These are phyloP conservation scores for Termitomyces titanicus DNA, from an alignment of 768 basidiomycete species.

Conservation along the genomic window DNA sequence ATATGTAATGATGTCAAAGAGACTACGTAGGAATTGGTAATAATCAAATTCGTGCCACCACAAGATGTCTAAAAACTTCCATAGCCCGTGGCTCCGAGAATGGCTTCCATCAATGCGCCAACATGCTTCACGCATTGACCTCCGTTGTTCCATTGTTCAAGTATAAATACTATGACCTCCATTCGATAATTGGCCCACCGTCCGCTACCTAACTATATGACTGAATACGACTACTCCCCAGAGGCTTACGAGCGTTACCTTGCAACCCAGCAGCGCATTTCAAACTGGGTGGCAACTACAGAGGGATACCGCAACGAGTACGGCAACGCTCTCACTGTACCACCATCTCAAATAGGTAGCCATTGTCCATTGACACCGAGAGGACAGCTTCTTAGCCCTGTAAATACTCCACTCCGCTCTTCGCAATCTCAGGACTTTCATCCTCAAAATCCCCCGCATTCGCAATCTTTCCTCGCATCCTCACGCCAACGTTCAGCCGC, in stretches of 20 bases:
- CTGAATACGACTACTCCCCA: conserved; percentile 49
- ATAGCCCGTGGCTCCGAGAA: neutral
- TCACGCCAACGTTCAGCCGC: neutral
- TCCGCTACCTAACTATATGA: conserved; percentile 26
- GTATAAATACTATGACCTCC: conserved; percentile 4
- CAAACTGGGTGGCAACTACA: conserved; percentile 37
- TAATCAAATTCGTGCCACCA: neutral
- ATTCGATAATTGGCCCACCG: no score
- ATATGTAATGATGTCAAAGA: no score
- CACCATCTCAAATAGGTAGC: neutral
- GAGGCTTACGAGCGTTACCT: conserved; percentile 41
- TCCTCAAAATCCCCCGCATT: neutral
- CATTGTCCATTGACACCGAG: neutral
- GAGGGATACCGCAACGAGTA: conserved; percentile 16
- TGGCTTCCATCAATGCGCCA: conserved; percentile 6
- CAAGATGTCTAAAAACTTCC: no score
- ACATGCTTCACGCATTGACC: conserved; percentile 7
- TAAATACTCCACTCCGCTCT: neutral
- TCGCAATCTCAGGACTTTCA: conserved; percentile 8
- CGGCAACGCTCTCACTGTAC: conserved; percentile 11
- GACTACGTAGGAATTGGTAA: no score
- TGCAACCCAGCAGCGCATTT: conserved; percentile 37
- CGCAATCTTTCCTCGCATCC: neutral
- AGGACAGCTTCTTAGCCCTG: neutral
- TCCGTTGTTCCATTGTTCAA: neutral